Evolutionary conservation across 305 asterid genomes (phyloP), one percentile per base, ranked within the genome.

Genomic region (Salvia sclarea): DNA sequence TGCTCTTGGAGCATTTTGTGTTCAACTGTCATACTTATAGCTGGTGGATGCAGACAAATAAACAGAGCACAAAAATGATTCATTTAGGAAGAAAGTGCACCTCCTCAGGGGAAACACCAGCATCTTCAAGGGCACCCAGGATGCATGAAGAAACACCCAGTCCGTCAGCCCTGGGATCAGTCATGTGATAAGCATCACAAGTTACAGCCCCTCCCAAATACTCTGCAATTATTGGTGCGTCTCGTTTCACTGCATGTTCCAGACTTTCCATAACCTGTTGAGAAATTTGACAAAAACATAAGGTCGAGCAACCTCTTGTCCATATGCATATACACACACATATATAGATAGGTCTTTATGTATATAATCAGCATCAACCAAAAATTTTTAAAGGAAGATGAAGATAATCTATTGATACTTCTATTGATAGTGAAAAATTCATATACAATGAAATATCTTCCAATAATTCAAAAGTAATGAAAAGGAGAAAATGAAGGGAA

Each of bases 181-280:
- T 91, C 96, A 91, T 94, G 79, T 94, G 99, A 83, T 91, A 76
- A 67, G 98, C 99, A 86, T 91, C 99, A 69, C 98, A 94, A 76
- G 85, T 91, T 35, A 91, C 88, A 14, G 97, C 98, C 18, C 98
- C 99, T 52, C 99, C 99, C 78, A 94, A 72, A 75, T 94, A 94
- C 71, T 94, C 99, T 1, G 96, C 99, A 64, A 91, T 74, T 68
- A 94, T 94, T n/a, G 92, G 92, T 22, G 97, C 97, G 65, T 71
- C 95, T 73, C 98, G 82, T 75, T 87, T 91, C 92, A 87, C 78
- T 67, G 97, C 98, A 81, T 93, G 96, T 76, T 93, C 98, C 71
- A 91, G 76, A 78, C 98, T 93, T 79, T 91, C 98, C 98, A 93
- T 89, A 59, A 93, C 86, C 98, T 93, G 83, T 60, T 12, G 28